A percentile compares a stretch with the other conserved stretches of the same genome.
These are phyloP conservation scores for Rhizopogon parksii DNA, from an alignment of 1,284 basidiomycete genomes.

Conservation along the genomic window DNA sequence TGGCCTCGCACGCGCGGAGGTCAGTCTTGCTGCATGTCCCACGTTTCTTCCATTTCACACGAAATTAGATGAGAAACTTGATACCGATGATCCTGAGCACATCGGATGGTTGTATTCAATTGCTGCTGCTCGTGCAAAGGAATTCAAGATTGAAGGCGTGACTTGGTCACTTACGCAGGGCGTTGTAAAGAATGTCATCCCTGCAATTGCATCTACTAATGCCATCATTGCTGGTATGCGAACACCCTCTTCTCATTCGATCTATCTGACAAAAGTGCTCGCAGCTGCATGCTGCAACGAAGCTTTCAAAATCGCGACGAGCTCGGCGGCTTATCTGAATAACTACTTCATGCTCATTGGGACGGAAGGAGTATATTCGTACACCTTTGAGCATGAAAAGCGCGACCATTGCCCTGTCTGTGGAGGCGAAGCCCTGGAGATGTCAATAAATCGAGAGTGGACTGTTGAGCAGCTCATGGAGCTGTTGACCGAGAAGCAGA, in stretches of 20 bases:
- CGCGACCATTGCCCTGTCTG: conserved; percentile 95
- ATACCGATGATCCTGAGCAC: conserved; percentile 95
- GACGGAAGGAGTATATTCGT: conserved; percentile 95
- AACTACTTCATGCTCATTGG: conserved; percentile 99
- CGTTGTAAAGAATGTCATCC: conserved; percentile 99
- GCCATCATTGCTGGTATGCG: conserved; percentile 85
- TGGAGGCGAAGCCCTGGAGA: conserved; percentile 79
- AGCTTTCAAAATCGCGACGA: conserved; percentile 98
- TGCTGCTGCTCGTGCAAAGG: conserved; percentile 76
- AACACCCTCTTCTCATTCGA: not conserved
- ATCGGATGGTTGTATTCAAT: conserved; percentile 89
- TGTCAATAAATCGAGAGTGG: conserved; percentile 61
- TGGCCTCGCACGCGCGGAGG: conserved; percentile 92
- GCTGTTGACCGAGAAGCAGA: conserved; percentile 75
- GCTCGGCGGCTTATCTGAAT: conserved; percentile 88
- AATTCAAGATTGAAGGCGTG: conserved; percentile 96
- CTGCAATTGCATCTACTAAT: conserved; percentile 95
- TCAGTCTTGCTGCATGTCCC: conserved; percentile 26
- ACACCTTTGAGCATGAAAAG: conserved; percentile 94
- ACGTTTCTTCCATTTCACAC: not conserved
- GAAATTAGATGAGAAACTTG: conserved; percentile 79
- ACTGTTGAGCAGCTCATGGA: conserved; percentile 85
- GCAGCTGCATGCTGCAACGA: conserved; percentile 97
- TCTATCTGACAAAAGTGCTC: conserved; percentile 3
- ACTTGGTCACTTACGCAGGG: conserved; percentile 98